Evolutionary conservation across 257 asterid genomes (phyloP).

Genomic region (Ajuga chamaepitys): DNA sequence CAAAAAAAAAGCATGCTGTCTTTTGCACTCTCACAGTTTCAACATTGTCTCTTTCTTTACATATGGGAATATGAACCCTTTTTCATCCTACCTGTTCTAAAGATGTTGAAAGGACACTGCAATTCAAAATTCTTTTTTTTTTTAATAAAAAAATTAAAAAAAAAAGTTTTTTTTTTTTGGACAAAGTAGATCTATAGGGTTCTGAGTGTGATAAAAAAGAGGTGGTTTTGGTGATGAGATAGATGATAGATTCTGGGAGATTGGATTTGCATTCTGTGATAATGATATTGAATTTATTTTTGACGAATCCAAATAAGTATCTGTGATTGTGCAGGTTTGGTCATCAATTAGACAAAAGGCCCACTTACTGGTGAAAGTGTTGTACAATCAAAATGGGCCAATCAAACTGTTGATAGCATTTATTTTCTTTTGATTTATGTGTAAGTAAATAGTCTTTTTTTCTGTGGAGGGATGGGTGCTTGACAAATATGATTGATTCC

Average conservation of each 20-base stretch:
- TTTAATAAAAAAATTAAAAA: neutral
- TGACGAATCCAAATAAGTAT: slow-evolving; percentile 21
- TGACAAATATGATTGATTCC: no score
- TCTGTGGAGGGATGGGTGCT: no score
- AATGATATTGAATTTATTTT: slow-evolving; percentile 30
- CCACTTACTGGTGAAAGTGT: slow-evolving; percentile 27
- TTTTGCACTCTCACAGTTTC: slow-evolving; percentile 54
- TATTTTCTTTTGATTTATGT: no score
- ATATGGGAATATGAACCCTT: slow-evolving; percentile 45
- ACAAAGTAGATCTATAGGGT: neutral
- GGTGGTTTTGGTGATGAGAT: slow-evolving; percentile 19
- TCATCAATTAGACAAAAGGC: slow-evolving; percentile 18
- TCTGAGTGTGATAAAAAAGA: neutral
- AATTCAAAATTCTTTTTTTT: slow-evolving; percentile 26
- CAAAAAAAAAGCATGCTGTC: slow-evolving; percentile 45
- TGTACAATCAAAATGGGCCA: slow-evolving; percentile 27
- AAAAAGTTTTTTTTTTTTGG: no score
- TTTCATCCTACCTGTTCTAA: slow-evolving; percentile 13
- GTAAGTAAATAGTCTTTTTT: no score
- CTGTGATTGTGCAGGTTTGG: slow-evolving; percentile 17
- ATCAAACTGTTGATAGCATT: no score
- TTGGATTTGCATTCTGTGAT: slow-evolving; percentile 8
- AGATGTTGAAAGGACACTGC: slow-evolving; percentile 65
- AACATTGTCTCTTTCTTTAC: slow-evolving; percentile 49
- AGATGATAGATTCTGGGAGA: slow-evolving; percentile 28